Base-by-base conservation (phyloP, 2,329 filamentous ascomycete species). In the Fusarium nelsonii region DNA sequence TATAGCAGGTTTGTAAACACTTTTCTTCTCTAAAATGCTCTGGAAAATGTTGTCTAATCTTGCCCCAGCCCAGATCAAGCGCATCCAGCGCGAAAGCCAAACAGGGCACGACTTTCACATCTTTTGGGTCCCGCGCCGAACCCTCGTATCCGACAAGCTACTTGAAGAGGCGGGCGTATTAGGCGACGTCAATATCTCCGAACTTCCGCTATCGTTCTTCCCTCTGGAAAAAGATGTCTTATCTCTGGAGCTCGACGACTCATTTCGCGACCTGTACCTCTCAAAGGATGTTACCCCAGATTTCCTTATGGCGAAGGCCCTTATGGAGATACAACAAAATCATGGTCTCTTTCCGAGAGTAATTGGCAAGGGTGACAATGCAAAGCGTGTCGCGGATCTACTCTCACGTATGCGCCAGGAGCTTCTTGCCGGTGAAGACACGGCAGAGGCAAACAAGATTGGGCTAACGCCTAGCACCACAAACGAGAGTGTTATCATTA, bases 41-140 rank as follows among this genome's bases (percentile, higher is more conserved):
- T 36, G 7, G 3, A 28, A 14, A 46, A 18, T 45, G 12, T 9
- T 57, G 61, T 69, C 61, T 71, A 63, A 62, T 64, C 44, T 82
- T 86, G 82, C 30, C 67, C 74, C 44, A 97, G 95, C 92, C 73
- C 94, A 98, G 83, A 94, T 98, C 74, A 95, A 94, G 79, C 90
- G 92, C 64, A 85, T 98, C 61, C 93, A 95, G 74, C 91, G 91
- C 75, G 93, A 96, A 79, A 94, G 92, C 77, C 91, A 93, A 75
- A 92, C 91, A 46, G 92, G 94, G 71, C 96, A 99, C 86, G 95
- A 99, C 74, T 97, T 98, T 78, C 95, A 94, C 68, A 91, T 99
- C 73, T 95, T 97, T 78, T 98, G 96, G 92, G 92, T 97, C 41
- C 95, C 97, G 8, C 90, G 96, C 60, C 91, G 96, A 65, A 98